Conservation (phyloP, 1,284 basidiomycete genomes). For the Gymnopus androsaceus region DNA sequence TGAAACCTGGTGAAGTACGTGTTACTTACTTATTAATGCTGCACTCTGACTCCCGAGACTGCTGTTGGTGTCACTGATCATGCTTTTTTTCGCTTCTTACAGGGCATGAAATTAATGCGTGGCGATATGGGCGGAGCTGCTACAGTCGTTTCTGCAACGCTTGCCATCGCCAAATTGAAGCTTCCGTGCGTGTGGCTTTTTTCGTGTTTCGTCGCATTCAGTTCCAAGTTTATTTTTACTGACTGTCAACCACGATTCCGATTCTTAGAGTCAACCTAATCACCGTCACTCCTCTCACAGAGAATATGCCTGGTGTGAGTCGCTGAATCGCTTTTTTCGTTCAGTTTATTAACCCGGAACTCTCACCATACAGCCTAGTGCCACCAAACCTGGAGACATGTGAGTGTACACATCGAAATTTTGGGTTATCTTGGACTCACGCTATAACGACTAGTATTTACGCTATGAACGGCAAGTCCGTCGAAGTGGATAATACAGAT, state of each 20-base stretch:
- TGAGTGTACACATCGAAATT: slow-evolving; percentile 33
- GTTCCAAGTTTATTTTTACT: background rate
- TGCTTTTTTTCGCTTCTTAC: background rate
- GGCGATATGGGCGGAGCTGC: slow-evolving; percentile 91
- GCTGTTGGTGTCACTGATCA: no score
- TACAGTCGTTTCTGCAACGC: slow-evolving; percentile 69
- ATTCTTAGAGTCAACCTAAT: slow-evolving; percentile 72
- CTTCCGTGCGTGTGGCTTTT: slow-evolving; percentile 78
- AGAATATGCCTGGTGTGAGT: slow-evolving; percentile 76
- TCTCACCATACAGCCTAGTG: slow-evolving; percentile 56
- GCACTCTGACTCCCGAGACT: no score
- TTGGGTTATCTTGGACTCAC: background rate
- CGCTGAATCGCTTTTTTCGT: background rate
- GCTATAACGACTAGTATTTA: slow-evolving; percentile 56
- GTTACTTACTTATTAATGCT: slow-evolving; percentile 17
- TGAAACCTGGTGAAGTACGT: slow-evolving; percentile 73
- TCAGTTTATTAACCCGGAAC: background rate
- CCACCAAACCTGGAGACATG: slow-evolving; percentile 88
- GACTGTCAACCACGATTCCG: background rate
- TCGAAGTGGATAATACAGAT: slow-evolving; percentile 90
- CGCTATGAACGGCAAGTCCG: slow-evolving; percentile 86
- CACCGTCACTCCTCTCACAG: slow-evolving; percentile 74
- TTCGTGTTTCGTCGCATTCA: no score
- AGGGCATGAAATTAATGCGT: slow-evolving; percentile 82
- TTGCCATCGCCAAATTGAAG: slow-evolving; percentile 80